A percentile compares a stretch with the other conserved stretches of the same genome.
Evolutionary conservation across 768 basidiomycete genomes (phyloP).

Genomic region (Epithele typhae): DNA sequence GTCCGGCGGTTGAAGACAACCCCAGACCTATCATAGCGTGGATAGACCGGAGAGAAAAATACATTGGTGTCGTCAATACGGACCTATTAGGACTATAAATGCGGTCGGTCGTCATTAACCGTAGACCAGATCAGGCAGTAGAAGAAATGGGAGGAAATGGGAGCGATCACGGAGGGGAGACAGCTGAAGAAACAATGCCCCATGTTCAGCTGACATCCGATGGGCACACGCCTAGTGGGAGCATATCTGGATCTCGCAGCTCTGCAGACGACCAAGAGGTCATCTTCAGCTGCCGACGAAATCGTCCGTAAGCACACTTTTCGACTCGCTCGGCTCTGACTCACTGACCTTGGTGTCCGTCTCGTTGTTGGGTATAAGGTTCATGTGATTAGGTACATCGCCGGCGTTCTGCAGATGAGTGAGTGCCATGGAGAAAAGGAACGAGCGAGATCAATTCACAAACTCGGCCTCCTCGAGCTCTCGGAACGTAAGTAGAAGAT

Average conservation of each 20-base stretch:
- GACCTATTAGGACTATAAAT: too few species aligned
- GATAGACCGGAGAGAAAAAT: not conserved
- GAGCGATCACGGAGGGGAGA: too few species aligned
- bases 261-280: slow-evolving; percentile 45
- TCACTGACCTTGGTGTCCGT: slow-evolving; percentile 61
- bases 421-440: slow-evolving; percentile 1
- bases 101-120: too few species aligned
- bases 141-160: too few species aligned
- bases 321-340: too few species aligned
- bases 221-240: slow-evolving; percentile 42
- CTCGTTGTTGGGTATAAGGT: slow-evolving; percentile 54
- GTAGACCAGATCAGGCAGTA: too few species aligned
- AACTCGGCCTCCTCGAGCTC: slow-evolving; percentile 59
- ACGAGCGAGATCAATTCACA: slow-evolving; percentile 33
- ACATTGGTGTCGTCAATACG: too few species aligned
- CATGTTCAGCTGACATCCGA: slow-evolving; percentile 9
- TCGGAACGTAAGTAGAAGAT: slow-evolving; percentile 63
- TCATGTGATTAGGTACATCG: slow-evolving; percentile 70
- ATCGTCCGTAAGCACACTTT: too few species aligned
- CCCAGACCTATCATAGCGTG: slow-evolving; percentile 1
- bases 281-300: slow-evolving; percentile 52
- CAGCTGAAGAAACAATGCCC: too few species aligned
- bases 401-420: slow-evolving; percentile 35
- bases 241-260: slow-evolving; percentile 28
- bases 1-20: not conserved